Evolutionary conservation across 345 rosid species (phyloP).

Genomic region (Turritis glabra): DNA sequence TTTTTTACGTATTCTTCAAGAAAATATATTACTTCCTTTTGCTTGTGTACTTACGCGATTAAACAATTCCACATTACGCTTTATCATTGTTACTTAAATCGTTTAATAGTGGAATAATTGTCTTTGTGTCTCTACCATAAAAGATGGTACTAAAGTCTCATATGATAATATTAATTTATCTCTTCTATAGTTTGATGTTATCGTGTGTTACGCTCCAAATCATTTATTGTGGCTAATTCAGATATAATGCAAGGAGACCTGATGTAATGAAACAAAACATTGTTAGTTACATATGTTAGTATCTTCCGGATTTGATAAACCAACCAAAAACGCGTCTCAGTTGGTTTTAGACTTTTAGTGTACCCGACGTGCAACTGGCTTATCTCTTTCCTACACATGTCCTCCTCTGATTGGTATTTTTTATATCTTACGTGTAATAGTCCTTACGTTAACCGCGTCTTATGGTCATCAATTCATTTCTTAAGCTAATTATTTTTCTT

Average conservation of each 20-base stretch:
- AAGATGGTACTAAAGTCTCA: background rate
- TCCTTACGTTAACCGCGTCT: background rate
- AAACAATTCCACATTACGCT: background rate
- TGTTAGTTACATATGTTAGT: background rate
- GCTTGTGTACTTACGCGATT: slow-evolving; percentile 24
- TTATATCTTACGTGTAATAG: background rate
- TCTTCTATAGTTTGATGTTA: background rate
- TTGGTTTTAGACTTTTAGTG: slow-evolving; percentile 25
- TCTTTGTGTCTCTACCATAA: slow-evolving; percentile 11
- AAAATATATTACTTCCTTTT: slow-evolving; percentile 20
- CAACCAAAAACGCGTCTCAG: slow-evolving; percentile 31
- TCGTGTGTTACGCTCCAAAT: background rate
- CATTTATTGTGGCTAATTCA: background rate
- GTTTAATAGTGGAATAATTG: background rate
- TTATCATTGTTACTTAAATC: background rate
- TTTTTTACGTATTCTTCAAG: slow-evolving; percentile 12
- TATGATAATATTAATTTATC: background rate
- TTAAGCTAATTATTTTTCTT: too few species aligned
- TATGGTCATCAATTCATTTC: background rate
- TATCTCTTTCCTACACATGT: slow-evolving; percentile 23
- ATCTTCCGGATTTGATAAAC: background rate
- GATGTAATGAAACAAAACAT: background rate
- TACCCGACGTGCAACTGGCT: slow-evolving; percentile 10
- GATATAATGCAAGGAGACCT: background rate
- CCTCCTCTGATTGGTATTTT: background rate